Evolutionary conservation across 768 basidiomycete genomes (phyloP), one percentile per base, ranked within the genome.

Genomic region (Suillus alpinus): DNA sequence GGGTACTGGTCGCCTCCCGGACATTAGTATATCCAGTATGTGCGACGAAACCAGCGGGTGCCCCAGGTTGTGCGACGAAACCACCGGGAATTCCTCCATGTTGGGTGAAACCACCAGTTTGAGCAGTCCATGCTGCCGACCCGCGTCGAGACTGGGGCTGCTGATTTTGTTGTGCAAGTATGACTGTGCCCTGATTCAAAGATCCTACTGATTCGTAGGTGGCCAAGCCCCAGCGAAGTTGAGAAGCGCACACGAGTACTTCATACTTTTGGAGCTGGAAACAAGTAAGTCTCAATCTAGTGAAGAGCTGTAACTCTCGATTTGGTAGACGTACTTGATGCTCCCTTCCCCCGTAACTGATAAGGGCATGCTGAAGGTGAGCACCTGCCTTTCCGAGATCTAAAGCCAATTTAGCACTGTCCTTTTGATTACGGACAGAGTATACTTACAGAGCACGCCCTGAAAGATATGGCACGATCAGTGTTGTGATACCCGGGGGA

Each of bases 131-230:
- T 3, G 59, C 26, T 44, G 53, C 61, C 16, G 53, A 34, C 6
- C 4, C 23, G 26, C 31, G 62, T 59, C 73, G 53, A 12, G 53
- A 55, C 9, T 55, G 53, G 6, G 4, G 20, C 53, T 3, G 23
- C 34, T 56, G 43, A 32, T 31, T 31, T 39, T 65, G 62, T 41
- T 65, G 59, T 9, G 72, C 72, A 46, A 73, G 70, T 41, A 73
- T 57, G 41, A 73, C 70, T 1, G 72, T 73, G 9, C 72, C 73
- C 60, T 70, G 73, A 14, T 59, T 29, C 39, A 71, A 65, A 41
- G 52, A 39, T 3, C 56, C 43, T 9, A 65, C 62, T 14, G 47
- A 0, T 13, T 63, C 65, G 2, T 49, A 29, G 36, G 58, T 14
- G 51, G 58, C 20, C 32, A 59, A 26, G 13, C 58, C 58, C 58